Base-by-base conservation (phyloP, 208 protist species). In the Leishmania braziliensis region DNA sequence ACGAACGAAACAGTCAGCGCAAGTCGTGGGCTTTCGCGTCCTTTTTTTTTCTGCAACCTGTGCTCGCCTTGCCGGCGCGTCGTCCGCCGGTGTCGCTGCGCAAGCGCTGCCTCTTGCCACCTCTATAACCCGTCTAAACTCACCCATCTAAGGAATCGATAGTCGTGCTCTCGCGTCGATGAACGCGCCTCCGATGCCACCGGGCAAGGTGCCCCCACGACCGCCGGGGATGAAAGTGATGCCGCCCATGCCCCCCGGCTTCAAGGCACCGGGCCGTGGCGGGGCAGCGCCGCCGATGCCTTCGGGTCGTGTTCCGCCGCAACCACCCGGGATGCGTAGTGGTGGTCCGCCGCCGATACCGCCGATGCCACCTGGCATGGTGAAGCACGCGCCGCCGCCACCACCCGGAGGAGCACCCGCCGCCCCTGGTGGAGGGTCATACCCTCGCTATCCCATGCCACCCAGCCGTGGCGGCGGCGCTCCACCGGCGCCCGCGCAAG, bases 241-340 rank as follows among this genome's bases (percentile, higher is more conserved):
- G 87, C 83, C 87, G 46, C 89, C 87, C 46, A 84, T 85, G 78
- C 86, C 85, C 16, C 85, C 88, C n/a, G 85, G 84, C 43, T 73
- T 73, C 43, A 73, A 73, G 26, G 68, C 43, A 16, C 68, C 68
- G 26, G 68, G 68, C 20, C 39, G 53, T 29, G 68, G 46, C 4
- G 68, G 68, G 26, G 9, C 68, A 53, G 68, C 68, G 68, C 68
- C 43, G 63, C 89, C 87, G 54, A 84, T 85, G 73, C 86, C 84
- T 16, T 82, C 85, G 46, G 85, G 84, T 63, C 78, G 86, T 77
- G 78, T 63, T 48, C 79, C 63, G 29, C 77, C 69, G 12, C 62
- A 43, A 23, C 82, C 83, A 71, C 74, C 78, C 16, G 81, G 81
- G 33, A 86, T 91, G 79, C 81, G 68, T 46, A n/a, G 39, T 50